These are phyloP conservation scores for Laguncularia racemosa DNA, from an alignment of 345 rosid species.

Conservation along the genomic window DNA sequence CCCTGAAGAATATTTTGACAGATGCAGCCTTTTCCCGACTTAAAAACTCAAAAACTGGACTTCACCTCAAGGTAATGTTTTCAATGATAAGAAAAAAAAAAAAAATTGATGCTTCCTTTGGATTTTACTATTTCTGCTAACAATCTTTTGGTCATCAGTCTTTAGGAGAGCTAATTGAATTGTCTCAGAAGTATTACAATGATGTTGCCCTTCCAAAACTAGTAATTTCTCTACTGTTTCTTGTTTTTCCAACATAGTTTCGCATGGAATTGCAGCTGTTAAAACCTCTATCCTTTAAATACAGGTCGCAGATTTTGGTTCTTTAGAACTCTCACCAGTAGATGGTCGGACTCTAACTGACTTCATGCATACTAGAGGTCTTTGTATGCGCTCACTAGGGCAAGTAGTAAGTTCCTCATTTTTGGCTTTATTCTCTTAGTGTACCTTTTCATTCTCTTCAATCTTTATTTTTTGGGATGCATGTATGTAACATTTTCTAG, in stretches of 20 bases:
- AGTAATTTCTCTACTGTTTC: slow-evolving; percentile 37
- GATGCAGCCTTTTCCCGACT: slow-evolving; percentile 76
- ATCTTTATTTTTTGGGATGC: no score
- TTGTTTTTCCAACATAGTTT: slow-evolving; percentile 10
- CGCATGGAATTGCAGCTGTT: not conserved
- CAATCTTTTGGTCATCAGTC: slow-evolving; percentile 41
- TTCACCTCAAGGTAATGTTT: slow-evolving; percentile 67
- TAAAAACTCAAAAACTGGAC: slow-evolving; percentile 87
- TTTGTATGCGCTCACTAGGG: slow-evolving; percentile 90
- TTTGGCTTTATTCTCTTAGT: not conserved
- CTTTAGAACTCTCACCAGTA: slow-evolving; percentile 95
- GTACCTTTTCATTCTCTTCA: slow-evolving; percentile 10
- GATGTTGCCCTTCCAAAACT: slow-evolving; percentile 96
- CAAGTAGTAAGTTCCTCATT: slow-evolving; percentile 62
- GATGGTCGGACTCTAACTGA: slow-evolving; percentile 98
- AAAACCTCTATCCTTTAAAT: slow-evolving; percentile 15
- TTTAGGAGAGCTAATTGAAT: slow-evolving; percentile 70
- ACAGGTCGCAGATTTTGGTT: slow-evolving; percentile 99
- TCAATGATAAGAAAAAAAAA: not conserved
- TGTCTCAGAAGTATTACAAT: slow-evolving; percentile 71
- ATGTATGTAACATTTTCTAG: no score
- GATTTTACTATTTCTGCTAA: no score
- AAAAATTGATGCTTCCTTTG: no score
- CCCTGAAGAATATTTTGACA: slow-evolving; percentile 49
- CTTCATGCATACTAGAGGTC: slow-evolving; percentile 99